phyloP scores from a whole-genome alignment of 192 early-diverging fungal species.

The Backusella liffmaniae region DNA sequence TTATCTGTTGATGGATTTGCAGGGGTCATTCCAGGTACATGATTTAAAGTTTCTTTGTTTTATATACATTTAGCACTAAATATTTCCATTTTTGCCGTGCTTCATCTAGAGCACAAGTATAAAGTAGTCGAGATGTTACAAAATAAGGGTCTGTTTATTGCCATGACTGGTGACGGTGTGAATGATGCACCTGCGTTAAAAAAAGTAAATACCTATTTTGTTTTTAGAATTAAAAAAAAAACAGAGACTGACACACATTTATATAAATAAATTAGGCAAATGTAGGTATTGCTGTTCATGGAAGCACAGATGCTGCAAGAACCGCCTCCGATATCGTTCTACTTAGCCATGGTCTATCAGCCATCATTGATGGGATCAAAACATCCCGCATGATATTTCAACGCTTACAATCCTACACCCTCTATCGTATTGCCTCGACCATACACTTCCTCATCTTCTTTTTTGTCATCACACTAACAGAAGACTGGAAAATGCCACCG shows the following conservation, averaged over 20 bases:
- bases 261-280: constrained; percentile 40
- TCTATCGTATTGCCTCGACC: constrained; percentile 75
- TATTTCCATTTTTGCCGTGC: not conserved
- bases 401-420: constrained; percentile 64
- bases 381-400: constrained; percentile 73
- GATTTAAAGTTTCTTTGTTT: constrained; percentile 22
- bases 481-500: constrained; percentile 65
- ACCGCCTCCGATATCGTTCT: constrained; percentile 78
- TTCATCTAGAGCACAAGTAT: constrained; percentile 76
- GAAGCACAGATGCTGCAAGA: constrained; percentile 77
- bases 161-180: constrained; percentile 83
- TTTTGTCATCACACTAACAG: constrained; percentile 66
- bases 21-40: constrained; percentile 62
- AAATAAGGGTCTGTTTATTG: constrained; percentile 52
- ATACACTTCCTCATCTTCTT: constrained; percentile 80
- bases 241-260: no score
- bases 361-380: constrained; percentile 75
- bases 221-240: constrained; percentile 49
- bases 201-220: constrained; percentile 77
- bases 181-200: constrained; percentile 83
- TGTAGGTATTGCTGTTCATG: constrained; percentile 78
- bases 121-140: constrained; percentile 71
- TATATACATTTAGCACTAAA: not conserved
- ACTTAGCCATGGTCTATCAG: constrained; percentile 61
- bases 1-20: constrained; percentile 74